Evolutionary conservation across 495 filamentous ascomycete genomes (phyloP).

Genomic region (Neurospora discreta): DNA sequence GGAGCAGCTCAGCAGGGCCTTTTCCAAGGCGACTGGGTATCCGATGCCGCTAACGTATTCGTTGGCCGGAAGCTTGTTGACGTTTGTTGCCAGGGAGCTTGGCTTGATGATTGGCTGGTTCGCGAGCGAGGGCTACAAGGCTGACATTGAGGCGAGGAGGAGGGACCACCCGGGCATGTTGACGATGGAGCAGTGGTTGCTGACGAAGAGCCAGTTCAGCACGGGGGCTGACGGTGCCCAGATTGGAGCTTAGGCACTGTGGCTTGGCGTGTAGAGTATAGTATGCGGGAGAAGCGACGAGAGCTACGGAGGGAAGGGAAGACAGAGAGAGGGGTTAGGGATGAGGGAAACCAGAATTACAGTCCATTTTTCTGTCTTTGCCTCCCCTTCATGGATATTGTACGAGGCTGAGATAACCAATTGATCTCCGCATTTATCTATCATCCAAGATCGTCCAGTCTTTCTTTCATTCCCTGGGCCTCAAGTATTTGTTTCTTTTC

Average conservation of each 20-base stretch:
- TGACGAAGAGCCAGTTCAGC: slow-evolving; percentile 27
- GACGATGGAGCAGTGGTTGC: slow-evolving; percentile 33
- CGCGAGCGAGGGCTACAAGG: slow-evolving; percentile 31
- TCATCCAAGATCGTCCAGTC: too few species aligned
- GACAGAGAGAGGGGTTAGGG: neutral
- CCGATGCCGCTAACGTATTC: slow-evolving; percentile 27
- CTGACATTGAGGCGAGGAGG: slow-evolving; percentile 28
- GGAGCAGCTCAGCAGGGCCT: slow-evolving; percentile 24
- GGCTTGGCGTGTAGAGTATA: neutral
- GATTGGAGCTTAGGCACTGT: neutral
- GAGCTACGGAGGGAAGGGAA: too few species aligned
- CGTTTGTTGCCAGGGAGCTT: slow-evolving; percentile 28
- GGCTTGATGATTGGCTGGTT: slow-evolving; percentile 38
- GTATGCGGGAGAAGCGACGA: too few species aligned
- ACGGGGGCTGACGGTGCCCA: neutral
- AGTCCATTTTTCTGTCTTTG: too few species aligned
- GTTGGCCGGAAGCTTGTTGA: slow-evolving; percentile 28
- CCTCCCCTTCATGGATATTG: too few species aligned
- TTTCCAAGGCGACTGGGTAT: slow-evolving; percentile 26
- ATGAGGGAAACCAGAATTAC: neutral
- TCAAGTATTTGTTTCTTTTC: too few species aligned
- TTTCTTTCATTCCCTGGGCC: too few species aligned
- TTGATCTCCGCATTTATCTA: too few species aligned
- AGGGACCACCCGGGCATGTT: slow-evolving; percentile 26
- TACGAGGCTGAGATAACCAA: too few species aligned